Conservation (phyloP, 2,329 filamentous ascomycete species). For the Camillea tinctor region DNA sequence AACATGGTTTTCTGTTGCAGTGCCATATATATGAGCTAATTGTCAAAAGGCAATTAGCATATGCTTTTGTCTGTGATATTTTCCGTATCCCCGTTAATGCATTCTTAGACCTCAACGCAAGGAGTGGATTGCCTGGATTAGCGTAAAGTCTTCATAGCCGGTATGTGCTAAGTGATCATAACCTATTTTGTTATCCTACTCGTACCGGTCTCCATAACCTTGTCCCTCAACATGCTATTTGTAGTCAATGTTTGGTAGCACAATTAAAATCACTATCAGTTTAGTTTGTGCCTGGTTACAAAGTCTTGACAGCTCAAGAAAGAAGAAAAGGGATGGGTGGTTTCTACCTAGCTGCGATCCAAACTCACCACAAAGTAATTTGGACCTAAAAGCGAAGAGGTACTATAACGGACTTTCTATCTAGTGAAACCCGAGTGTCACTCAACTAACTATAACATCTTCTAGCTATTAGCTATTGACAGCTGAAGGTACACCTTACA, state of each 20-base stretch:
- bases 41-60: too few species aligned
- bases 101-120: slow-evolving; percentile 21
- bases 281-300: slow-evolving; percentile 30
- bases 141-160: slow-evolving; percentile 33
- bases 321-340: neutral
- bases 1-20: slow-evolving; percentile 30
- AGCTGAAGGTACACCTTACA: neutral
- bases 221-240: slow-evolving; percentile 28
- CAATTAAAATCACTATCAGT: slow-evolving; percentile 27
- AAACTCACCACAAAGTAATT: slow-evolving; percentile 1
- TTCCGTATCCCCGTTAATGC: slow-evolving; percentile 25
- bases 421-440: neutral
- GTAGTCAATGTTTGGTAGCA: too few species aligned
- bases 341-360: neutral
- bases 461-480: neutral
- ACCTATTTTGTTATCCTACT: slow-evolving; percentile 36
- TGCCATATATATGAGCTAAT: too few species aligned
- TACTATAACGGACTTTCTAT: neutral
- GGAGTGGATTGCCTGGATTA: slow-evolving; percentile 31
- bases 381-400: neutral
- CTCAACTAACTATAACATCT: neutral
- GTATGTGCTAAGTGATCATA: slow-evolving; percentile 32
- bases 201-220: slow-evolving; percentile 34
- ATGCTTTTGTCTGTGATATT: too few species aligned
- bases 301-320: slow-evolving; percentile 19